A percentile compares a stretch with the other conserved stretches of the same genome.
These are phyloP conservation scores for Cymbidium sinense DNA, from an alignment of 106 monocot species.

Conservation along the genomic window DNA sequence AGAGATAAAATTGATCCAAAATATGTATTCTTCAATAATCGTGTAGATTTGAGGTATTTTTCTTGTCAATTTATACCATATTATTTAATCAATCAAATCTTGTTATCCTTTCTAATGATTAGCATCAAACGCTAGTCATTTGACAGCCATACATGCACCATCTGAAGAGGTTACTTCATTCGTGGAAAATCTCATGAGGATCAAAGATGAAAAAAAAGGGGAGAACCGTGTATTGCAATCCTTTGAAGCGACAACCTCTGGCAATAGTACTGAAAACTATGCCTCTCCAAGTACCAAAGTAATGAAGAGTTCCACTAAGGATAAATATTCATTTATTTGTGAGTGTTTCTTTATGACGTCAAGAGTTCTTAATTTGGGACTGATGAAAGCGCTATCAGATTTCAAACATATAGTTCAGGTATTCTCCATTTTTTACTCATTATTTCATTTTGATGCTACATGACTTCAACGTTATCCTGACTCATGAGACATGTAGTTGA, in stretches of 20 bases:
- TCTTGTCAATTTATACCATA: slow-evolving; percentile 5
- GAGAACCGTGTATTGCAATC: slow-evolving; percentile 41
- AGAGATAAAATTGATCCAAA: slow-evolving; percentile 78
- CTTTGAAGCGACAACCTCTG: slow-evolving; percentile 60
- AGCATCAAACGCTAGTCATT: slow-evolving; percentile 39
- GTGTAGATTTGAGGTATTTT: slow-evolving; percentile 65
- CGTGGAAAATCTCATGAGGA: slow-evolving; percentile 25
- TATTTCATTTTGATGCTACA: slow-evolving; percentile 1
- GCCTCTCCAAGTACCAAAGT: slow-evolving; percentile 21
- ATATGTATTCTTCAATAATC: slow-evolving; percentile 58
- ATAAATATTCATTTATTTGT: slow-evolving; percentile 95
- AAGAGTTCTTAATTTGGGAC: slow-evolving; percentile 81
- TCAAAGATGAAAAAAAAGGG: slow-evolving; percentile 8
- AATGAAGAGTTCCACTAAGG: slow-evolving; percentile 18
- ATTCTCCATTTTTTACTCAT: not conserved
- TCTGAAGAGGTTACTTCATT: slow-evolving; percentile 80
- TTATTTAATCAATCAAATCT: slow-evolving; percentile 10
- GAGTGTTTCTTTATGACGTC: slow-evolving; percentile 99
- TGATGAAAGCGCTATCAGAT: slow-evolving; percentile 85
- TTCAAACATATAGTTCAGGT: slow-evolving; percentile 85
- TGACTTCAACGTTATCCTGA: not conserved
- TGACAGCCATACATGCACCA: slow-evolving; percentile 80
- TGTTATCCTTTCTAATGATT: slow-evolving; percentile 3
- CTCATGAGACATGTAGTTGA: not conserved
- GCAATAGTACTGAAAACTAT: slow-evolving; percentile 20